Conservation (phyloP, 352 stramenopile species). For the Phytophthora podocarpi region DNA sequence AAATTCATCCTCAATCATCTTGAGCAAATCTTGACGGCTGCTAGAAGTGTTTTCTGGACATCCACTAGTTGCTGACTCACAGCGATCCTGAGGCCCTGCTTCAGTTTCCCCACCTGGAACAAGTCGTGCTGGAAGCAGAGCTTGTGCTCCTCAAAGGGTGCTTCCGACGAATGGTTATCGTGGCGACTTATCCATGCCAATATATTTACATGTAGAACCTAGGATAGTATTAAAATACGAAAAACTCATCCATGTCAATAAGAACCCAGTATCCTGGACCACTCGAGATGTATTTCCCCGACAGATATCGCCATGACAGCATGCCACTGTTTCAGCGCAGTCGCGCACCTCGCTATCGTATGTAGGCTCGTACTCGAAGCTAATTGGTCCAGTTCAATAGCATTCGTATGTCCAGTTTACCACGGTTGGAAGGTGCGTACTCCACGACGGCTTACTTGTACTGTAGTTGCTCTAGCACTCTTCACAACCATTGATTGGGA, state of each 20-base stretch:
- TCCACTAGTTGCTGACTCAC: background rate
- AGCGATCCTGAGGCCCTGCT: background rate
- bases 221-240: no score
- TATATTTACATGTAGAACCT: no score
- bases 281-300: conserved; percentile 7
- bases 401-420: background rate
- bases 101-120: conserved; percentile 8
- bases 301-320: conserved; percentile 31
- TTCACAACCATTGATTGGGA: no score
- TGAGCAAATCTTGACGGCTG: background rate
- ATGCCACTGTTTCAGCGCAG: conserved; percentile 30
- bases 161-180: background rate
- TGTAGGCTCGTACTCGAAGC: background rate
- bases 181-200: no score
- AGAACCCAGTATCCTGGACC: conserved; percentile 12
- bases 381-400: conserved; percentile 1
- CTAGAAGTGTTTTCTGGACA: background rate
- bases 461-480: no score
- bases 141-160: background rate
- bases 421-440: no score
- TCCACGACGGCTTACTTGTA: no score
- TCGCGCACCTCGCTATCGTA: conserved; percentile 12
- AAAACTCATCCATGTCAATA: conserved; percentile 22
- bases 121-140: conserved; percentile 9
- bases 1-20: no score